phyloP scores from a whole-genome alignment of 2,329 filamentous ascomycete species.

The Sarocladiaceae sp. region DNA sequence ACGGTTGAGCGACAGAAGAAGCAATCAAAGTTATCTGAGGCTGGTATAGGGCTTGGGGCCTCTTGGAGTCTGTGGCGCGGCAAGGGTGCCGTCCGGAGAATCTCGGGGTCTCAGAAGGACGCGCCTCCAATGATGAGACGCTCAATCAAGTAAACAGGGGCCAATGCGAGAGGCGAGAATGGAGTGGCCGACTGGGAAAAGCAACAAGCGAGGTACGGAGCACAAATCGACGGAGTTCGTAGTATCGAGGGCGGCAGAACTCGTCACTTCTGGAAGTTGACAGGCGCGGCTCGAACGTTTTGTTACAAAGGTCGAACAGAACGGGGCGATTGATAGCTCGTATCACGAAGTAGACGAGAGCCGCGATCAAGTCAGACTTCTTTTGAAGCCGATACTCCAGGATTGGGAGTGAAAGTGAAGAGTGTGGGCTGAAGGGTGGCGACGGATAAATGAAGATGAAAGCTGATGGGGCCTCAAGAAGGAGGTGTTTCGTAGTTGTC shows the following conservation, averaged over 20 bases:
- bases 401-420: neutral
- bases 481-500: neutral
- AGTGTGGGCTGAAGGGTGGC: neutral
- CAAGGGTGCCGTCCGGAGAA: neutral
- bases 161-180: neutral
- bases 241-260: no score
- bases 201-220: conserved; percentile 5
- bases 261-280: no score
- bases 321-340: neutral
- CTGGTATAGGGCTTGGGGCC: neutral
- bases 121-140: no score
- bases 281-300: neutral
- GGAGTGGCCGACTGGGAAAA: neutral
- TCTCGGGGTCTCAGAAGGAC: neutral
- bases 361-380: neutral
- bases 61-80: neutral
- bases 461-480: neutral
- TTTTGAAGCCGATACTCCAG: neutral
- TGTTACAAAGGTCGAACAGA: neutral
- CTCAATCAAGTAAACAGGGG: neutral
- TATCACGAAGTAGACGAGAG: neutral
- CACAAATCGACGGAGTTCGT: neutral
- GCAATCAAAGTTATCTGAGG: neutral
- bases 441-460: neutral
- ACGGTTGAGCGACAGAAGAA: conserved; percentile 2